Evolutionary conservation across 306 rosid genomes (phyloP), one percentile per base, ranked within the genome.

Genomic region (Adenanthera pavonina): DNA sequence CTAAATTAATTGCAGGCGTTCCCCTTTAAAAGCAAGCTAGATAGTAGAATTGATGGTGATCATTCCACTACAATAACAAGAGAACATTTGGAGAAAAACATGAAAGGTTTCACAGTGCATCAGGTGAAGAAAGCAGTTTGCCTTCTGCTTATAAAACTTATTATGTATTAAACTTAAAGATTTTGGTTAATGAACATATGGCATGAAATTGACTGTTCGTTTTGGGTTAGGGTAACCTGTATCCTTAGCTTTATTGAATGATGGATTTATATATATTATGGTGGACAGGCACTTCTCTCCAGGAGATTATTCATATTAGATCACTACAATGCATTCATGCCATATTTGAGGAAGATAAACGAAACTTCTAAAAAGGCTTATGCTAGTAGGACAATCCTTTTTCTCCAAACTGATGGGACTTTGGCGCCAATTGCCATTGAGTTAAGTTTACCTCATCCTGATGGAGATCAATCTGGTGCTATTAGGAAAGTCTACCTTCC

Each of bases 381-480:
- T 79, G 93, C 97, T 34, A 83, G 84, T 3, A 89, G 98, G 40
- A 92, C 98, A 30, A 54, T 94, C 51, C 92, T 94, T 43, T 81
- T 89, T 38, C 86, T 64, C 92, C 80, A 83, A 73, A 66, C 11
- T 7, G 90, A 92, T 44, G 97, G 90, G 13, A 89, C 97, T 30
- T 82, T 94, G 83, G 86, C 69, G 76, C 98, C 98, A 30, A 3
- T 92, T 56, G 95, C 90, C 2, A 90, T 94, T 47, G 98, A 94
- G 54, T 38, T 92, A 56, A 91, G 98, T 75, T 40, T 85, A 72
- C 95, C 95, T 25, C 30, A 25, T 25, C 30, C 30, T 25, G 30
- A 1, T 25, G 30, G 30, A 25, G 30, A 25, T 25, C 12, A 86
- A 87, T 78, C 82, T n/a, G 97, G 94, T 54, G 83, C 74, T 33